Conservation (phyloP, 352 stramenopile genomes). For the Globisporangium nunn region DNA sequence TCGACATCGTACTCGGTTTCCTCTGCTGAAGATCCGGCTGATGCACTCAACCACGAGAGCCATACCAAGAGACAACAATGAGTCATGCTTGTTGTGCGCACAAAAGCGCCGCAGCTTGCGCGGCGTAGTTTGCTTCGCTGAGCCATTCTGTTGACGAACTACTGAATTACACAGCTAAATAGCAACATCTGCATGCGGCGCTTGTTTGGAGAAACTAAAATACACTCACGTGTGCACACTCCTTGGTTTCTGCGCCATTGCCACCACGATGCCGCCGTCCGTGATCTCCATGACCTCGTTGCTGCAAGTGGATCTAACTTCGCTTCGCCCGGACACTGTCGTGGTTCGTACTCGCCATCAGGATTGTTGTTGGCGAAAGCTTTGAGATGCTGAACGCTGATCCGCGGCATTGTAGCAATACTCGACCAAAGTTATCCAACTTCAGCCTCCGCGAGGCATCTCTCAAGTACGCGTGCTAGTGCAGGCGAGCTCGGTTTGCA, state of each 20-base stretch:
- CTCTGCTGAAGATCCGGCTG: constrained; percentile 3
- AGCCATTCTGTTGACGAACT: too few species aligned
- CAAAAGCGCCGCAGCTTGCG: too few species aligned
- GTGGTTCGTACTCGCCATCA: constrained; percentile 7
- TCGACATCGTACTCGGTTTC: constrained; percentile 7
- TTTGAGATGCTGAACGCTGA: background rate
- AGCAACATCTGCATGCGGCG: background rate
- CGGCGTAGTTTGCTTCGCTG: too few species aligned
- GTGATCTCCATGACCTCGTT: constrained; percentile 21
- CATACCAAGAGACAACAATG: too few species aligned
- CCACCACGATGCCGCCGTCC: constrained; percentile 7
- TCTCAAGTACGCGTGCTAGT: constrained; percentile 11
- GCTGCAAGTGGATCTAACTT: constrained; percentile 21
- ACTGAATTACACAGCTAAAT: too few species aligned
- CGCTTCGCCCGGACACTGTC: constrained; percentile 16
- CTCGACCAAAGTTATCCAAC: constrained; percentile 16
- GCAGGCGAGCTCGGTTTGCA: background rate
- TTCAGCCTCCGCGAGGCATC: constrained; percentile 12
- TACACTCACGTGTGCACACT: too few species aligned
- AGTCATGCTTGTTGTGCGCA: too few species aligned
- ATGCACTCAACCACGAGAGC: too few species aligned
- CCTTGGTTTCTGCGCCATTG: too few species aligned
- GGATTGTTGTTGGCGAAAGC: background rate
- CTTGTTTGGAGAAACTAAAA: background rate
- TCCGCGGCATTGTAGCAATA: constrained; percentile 14